Evolutionary conservation across 345 rosid species (phyloP).

Genomic region (Bruguiera gymnorhiza): DNA sequence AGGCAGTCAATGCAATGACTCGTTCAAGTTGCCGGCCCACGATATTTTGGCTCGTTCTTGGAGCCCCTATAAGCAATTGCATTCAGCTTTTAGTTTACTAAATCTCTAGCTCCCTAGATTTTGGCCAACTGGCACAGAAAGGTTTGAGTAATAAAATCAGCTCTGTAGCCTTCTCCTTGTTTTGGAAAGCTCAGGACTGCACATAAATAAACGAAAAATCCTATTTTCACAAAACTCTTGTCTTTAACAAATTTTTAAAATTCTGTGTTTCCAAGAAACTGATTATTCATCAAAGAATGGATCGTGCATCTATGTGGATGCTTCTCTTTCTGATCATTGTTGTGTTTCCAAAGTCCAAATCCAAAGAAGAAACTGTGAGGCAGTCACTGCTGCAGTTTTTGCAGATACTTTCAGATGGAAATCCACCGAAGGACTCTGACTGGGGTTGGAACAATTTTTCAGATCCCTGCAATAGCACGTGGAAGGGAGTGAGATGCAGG

Average conservation of each 20-base stretch:
- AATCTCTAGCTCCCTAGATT: background rate
- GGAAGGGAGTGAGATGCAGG: conserved; percentile 44
- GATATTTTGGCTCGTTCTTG: conserved; percentile 8
- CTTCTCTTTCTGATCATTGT: conserved; percentile 33
- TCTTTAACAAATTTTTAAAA: background rate
- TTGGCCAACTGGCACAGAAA: conserved; percentile 35
- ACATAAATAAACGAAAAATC: background rate
- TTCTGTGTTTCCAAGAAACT: conserved; percentile 1
- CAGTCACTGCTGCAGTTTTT: conserved; percentile 42
- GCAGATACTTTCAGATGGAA: conserved; percentile 41
- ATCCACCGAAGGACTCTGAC: conserved; percentile 5
- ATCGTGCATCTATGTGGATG: conserved; percentile 16
- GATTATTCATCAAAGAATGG: conserved; percentile 19
- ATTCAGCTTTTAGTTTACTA: background rate
- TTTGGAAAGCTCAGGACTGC: background rate
- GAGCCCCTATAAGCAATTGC: conserved; percentile 9
- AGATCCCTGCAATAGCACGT: conserved; percentile 50
- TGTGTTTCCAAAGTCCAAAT: conserved; percentile 23
- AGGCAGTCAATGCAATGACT: no score
- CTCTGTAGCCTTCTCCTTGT: conserved; percentile 17
- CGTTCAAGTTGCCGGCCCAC: conserved; percentile 30
- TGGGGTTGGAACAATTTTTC: conserved; percentile 55
- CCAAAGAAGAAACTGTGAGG: conserved; percentile 38
- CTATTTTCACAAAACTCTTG: background rate
- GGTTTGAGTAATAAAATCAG: background rate